Evolutionary conservation across 2,329 filamentous ascomycete genomes (phyloP).

Genomic region (Colletotrichum karsti): DNA sequence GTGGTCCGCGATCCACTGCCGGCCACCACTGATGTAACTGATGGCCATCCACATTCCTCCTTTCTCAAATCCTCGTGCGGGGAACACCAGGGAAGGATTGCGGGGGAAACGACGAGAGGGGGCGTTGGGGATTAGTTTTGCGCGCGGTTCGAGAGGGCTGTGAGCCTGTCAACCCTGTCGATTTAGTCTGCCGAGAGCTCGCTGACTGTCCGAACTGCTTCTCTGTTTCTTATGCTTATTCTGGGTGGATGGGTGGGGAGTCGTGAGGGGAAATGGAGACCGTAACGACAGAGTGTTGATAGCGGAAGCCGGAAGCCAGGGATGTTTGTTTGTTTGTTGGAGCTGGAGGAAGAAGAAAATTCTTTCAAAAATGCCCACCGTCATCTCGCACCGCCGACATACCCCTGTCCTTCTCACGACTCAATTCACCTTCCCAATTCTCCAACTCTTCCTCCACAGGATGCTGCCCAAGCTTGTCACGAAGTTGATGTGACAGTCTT

Average conservation of each 20-base stretch:
- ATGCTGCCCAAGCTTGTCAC: background rate
- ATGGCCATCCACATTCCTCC: background rate
- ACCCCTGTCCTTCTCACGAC: background rate
- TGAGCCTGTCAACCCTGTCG: background rate
- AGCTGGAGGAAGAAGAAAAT: background rate
- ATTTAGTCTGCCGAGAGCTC: background rate
- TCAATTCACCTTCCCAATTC: background rate
- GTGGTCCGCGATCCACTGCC: background rate
- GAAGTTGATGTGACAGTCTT: no score
- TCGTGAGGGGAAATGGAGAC: background rate
- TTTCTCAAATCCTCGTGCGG: background rate
- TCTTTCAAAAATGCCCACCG: background rate
- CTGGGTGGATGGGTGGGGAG: background rate
- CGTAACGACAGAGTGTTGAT: background rate
- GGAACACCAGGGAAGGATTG: background rate
- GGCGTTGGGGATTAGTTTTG: background rate
- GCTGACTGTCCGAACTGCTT: slow-evolving; percentile 2
- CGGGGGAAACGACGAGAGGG: background rate
- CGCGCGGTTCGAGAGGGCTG: background rate
- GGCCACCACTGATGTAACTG: background rate
- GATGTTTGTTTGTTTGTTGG: background rate
- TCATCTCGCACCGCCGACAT: background rate
- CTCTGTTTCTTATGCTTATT: slow-evolving; percentile 1
- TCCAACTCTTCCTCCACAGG: background rate
- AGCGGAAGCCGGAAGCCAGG: background rate